Base-by-base conservation (phyloP, 495 filamentous ascomycete species). In the Talaromyces stipitatus region DNA sequence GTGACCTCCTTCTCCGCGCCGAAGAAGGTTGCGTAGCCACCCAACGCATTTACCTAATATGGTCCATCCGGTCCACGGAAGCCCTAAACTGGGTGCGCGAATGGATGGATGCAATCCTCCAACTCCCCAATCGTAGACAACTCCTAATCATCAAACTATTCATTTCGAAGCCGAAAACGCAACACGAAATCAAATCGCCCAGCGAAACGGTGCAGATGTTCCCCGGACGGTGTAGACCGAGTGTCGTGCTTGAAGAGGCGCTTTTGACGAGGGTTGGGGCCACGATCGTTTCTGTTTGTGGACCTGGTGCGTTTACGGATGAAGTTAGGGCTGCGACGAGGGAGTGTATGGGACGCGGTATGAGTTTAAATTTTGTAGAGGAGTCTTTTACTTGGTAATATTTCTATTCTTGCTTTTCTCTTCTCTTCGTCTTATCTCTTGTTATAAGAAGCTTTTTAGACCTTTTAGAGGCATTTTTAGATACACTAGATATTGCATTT, bases 91-190 rank as follows among this genome's bases (percentile, higher is more conserved):
- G 94, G 94, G 89, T 97, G 41, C 82, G 89, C 6, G 83, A 86
- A 7, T 98, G 89, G 89, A 98, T 98, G 94, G 92, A 95, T 59
- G 78, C 89, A 65, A 92, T 97, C 58, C 79, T 98, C 32, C 82
- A 82, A 2, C 88, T 97, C 77, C 88, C 91, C 8, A 80, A 78
- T 47, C 84, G 94, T 0, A 82, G 91, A 24, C 89, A 97, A 24
- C 81, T 92, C 2, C 82, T 98, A 38, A 81, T 83, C 41, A 85
- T 97, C 56, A 83, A 91, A 75, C 76, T 97, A 4, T 98, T 96
- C 66, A 87, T 98, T 55, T 94, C 89, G 57, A 85, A 90, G 58
- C 92, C 92, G 3, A 80, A 84, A 56, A 85, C 80, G 29, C 83
- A 81, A 9, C 84, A 88, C 59, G 90, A 96, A 68, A 90, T 95